phyloP scores from a whole-genome alignment of 768 basidiomycete genomes.

The Gymnopilus junonius region DNA sequence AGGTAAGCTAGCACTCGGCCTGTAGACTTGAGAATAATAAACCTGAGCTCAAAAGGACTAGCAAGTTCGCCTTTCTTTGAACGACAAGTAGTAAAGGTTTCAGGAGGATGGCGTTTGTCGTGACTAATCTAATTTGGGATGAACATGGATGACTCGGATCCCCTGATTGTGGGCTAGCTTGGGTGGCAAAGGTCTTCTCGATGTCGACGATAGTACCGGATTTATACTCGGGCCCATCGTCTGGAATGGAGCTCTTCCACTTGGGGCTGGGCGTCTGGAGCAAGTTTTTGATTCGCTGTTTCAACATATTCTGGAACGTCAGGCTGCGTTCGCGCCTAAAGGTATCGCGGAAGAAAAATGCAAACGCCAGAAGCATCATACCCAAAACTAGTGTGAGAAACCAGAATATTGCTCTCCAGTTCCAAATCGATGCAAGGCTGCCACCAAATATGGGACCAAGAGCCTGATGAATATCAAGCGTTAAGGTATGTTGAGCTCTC shows the following conservation, averaged over 20 bases:
- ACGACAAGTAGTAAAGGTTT: conserved; percentile 63
- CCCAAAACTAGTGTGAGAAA: conserved; percentile 72
- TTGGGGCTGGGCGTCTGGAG: neutral
- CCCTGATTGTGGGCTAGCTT: conserved; percentile 20
- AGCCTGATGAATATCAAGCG: conserved; percentile 31
- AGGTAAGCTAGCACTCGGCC: neutral
- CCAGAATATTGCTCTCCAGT: conserved; percentile 86
- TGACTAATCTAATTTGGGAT: conserved; percentile 49
- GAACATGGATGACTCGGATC: conserved; percentile 14
- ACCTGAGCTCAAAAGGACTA: conserved; percentile 71
- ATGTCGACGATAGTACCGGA: conserved; percentile 10
- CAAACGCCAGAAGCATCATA: conserved; percentile 54
- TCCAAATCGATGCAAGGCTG: conserved; percentile 61
- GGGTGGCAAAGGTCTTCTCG: conserved; percentile 30
- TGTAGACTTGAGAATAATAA: neutral
- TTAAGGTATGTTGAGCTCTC: no score
- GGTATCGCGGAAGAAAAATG: conserved; percentile 78
- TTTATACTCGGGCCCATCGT: neutral
- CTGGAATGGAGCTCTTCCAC: neutral
- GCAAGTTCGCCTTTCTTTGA: conserved; percentile 65
- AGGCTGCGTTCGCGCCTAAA: conserved; percentile 83
- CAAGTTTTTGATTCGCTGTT: conserved; percentile 36
- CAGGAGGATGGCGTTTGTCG: conserved; percentile 76
- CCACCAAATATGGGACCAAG: conserved; percentile 80
- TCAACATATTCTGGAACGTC: conserved; percentile 73